A percentile compares a stretch with the other conserved stretches of the same genome.
Evolutionary conservation across 2,329 filamentous ascomycete species (phyloP).

Genomic region (Phyllosticta capitalensis): DNA sequence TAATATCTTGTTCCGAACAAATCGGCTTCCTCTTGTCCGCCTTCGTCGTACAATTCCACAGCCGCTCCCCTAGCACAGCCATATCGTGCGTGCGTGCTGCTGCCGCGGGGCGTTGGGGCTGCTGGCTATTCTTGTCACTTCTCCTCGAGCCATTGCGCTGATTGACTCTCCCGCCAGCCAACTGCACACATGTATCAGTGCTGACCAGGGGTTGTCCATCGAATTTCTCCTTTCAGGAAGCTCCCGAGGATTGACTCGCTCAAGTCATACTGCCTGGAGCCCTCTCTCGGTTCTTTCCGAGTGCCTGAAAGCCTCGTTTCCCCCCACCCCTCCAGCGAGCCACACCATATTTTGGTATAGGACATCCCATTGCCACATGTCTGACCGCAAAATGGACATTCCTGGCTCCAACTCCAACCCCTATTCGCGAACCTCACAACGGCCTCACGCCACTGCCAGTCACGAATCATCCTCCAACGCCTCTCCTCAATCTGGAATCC

Average conservation of each 20-base stretch:
- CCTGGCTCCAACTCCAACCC: conserved; percentile 11
- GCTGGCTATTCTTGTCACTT: conserved; percentile 6
- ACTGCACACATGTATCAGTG: not conserved
- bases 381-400: conserved; percentile 14
- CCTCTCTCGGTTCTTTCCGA: conserved; percentile 26
- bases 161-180: not conserved
- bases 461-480: conserved; percentile 25
- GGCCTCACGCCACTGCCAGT: conserved; percentile 14
- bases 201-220: conserved; percentile 10
- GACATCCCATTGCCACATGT: not conserved
- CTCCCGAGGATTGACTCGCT: conserved; percentile 1
- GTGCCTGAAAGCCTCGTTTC: conserved; percentile 19
- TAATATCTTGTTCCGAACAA: conserved; percentile 9
- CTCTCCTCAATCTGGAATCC: conserved; percentile 25
- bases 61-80: not conserved
- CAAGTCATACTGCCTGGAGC: conserved; percentile 5
- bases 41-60: conserved; percentile 7
- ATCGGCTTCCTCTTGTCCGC: conserved; percentile 6
- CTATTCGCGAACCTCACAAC: conserved; percentile 14
- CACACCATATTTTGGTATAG: not conserved
- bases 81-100: not conserved
- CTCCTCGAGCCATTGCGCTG: not conserved
- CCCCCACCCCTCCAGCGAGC: not conserved
- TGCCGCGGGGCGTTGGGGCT: not conserved
- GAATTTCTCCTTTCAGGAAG: conserved; percentile 9